phyloP scores from a whole-genome alignment of 805 yeast species.

The Lachancea waltii region DNA sequence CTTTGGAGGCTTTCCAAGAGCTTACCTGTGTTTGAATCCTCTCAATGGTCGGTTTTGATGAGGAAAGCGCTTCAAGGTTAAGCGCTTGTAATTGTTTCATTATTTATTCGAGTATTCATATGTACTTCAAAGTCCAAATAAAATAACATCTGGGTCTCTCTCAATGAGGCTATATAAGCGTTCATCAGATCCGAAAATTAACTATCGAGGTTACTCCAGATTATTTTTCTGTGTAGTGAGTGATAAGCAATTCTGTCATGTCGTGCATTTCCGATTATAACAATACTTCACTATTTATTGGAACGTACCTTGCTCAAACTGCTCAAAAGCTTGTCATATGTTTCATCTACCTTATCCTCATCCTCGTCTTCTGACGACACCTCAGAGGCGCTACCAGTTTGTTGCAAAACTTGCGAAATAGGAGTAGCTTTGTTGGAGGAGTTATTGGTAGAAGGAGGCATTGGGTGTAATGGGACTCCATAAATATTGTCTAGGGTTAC shows the following conservation, averaged over 20 bases:
- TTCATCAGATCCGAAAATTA: too few species aligned
- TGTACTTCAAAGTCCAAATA: too few species aligned
- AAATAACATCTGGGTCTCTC: too few species aligned
- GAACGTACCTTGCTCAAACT: constrained; percentile 61
- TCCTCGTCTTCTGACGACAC: constrained; percentile 15
- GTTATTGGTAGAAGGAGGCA: constrained; percentile 3
- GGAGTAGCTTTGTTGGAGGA: background rate
- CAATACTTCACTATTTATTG: constrained; percentile 36
- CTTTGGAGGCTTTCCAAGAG: constrained; percentile 14
- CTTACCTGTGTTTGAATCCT: constrained; percentile 2
- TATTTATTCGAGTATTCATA: too few species aligned
- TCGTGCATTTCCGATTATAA: too few species aligned
- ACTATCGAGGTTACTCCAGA: too few species aligned
- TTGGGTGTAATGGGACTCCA: constrained; percentile 20
- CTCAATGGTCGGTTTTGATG: background rate
- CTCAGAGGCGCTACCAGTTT: constrained; percentile 1
- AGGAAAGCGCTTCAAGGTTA: too few species aligned
- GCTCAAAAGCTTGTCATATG: constrained; percentile 63
- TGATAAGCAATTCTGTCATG: too few species aligned
- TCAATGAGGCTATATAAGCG: too few species aligned
- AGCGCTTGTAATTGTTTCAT: too few species aligned
- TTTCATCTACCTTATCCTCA: constrained; percentile 53
- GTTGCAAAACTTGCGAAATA: constrained; percentile 1
- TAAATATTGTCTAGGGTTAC: constrained; percentile 47
- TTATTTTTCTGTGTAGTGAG: too few species aligned